phyloP scores from a whole-genome alignment of 768 basidiomycete genomes.

The Amanita jacksonii region DNA sequence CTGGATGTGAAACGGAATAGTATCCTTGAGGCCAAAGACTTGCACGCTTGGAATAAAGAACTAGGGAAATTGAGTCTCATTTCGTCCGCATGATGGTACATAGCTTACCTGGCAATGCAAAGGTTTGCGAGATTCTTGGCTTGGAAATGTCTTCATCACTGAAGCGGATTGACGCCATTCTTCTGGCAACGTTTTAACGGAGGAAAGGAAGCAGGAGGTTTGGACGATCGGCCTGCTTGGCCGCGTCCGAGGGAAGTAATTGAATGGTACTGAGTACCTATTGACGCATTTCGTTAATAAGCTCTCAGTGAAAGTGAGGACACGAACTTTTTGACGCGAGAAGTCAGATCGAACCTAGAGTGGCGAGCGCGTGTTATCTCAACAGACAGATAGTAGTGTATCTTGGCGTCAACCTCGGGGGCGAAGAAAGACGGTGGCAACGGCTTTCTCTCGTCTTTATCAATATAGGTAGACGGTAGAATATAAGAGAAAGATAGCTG shows the following conservation, averaged over 20 bases:
- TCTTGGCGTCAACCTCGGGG: conserved; percentile 27
- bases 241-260: conserved; percentile 45
- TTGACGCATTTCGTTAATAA: not conserved
- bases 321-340: conserved; percentile 35
- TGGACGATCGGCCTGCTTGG: conserved; percentile 44
- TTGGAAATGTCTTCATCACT: conserved; percentile 28
- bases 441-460: conserved; percentile 21
- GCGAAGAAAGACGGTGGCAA: conserved; percentile 39
- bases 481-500: conserved; percentile 33
- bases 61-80: conserved; percentile 22
- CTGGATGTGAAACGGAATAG: conserved; percentile 59
- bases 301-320: not conserved
- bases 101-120: conserved; percentile 42
- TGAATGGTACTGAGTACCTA: conserved; percentile 37
- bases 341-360: conserved; percentile 34
- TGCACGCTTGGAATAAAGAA: conserved; percentile 50
- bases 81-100: not conserved
- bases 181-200: conserved; percentile 52
- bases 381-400: conserved; percentile 38
- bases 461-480: conserved; percentile 38
- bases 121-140: conserved; percentile 24
- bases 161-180: conserved; percentile 51
- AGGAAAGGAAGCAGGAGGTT: conserved; percentile 40
- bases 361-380: conserved; percentile 27
- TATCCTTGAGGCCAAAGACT: conserved; percentile 43